phyloP scores from a whole-genome alignment of 106 monocot genomes.

The Dendrobium catenatum region DNA sequence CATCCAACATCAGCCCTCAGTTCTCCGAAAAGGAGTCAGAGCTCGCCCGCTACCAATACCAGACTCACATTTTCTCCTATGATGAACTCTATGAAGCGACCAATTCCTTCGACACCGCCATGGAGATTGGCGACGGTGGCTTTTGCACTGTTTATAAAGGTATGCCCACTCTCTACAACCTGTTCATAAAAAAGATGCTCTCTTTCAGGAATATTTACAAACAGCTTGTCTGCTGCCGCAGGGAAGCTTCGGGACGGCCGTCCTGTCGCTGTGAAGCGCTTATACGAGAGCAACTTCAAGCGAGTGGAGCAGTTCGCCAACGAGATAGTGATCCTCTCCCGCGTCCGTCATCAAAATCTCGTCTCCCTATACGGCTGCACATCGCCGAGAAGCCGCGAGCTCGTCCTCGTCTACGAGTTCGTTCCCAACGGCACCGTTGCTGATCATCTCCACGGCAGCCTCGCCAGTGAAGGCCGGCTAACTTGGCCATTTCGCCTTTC shows the following conservation, averaged over 20 bases:
- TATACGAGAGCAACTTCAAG: slow-evolving; percentile 42
- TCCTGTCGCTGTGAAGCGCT: slow-evolving; percentile 41
- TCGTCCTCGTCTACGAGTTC: slow-evolving; percentile 20
- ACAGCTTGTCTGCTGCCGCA: background rate
- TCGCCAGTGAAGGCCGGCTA: slow-evolving; percentile 1
- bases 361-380: slow-evolving; percentile 52
- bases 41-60: background rate
- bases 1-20: slow-evolving; percentile 1
- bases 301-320: slow-evolving; percentile 32
- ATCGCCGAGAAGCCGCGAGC: slow-evolving; percentile 31
- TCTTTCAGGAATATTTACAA: background rate
- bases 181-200: background rate
- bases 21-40: slow-evolving; percentile 10
- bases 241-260: slow-evolving; percentile 45
- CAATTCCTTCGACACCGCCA: slow-evolving; percentile 16
- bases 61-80: slow-evolving; percentile 26
- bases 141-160: slow-evolving; percentile 36
- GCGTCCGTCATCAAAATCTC: slow-evolving; percentile 44
- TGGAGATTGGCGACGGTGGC: slow-evolving; percentile 25
- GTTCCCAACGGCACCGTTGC: slow-evolving; percentile 18
- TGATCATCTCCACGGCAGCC: slow-evolving; percentile 24
- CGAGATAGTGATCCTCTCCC: slow-evolving; percentile 32
- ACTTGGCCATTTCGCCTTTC: slow-evolving; percentile 30
- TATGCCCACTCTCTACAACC: background rate
- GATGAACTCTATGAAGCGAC: slow-evolving; percentile 33